These are phyloP conservation scores for Ophiosphaerella narmari DNA, from an alignment of 2,329 filamentous ascomycete species.

Conservation along the genomic window DNA sequence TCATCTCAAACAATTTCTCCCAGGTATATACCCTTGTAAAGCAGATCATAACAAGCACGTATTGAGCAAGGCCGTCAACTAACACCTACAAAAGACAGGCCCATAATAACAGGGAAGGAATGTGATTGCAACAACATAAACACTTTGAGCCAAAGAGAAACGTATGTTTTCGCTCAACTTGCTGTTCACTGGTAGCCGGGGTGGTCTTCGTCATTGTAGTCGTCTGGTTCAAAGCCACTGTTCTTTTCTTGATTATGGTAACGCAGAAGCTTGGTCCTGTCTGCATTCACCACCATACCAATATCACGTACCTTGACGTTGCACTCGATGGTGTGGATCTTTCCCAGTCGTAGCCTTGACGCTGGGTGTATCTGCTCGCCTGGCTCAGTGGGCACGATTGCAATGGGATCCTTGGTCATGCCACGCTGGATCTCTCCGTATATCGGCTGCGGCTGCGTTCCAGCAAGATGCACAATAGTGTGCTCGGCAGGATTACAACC, in stretches of 20 bases:
- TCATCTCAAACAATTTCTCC: too few relatives aligned
- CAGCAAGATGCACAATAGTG: conserved; percentile 39
- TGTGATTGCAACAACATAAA: too few relatives aligned
- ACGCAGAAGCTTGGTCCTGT: conserved; percentile 21
- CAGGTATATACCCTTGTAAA: too few relatives aligned
- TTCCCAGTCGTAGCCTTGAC: conserved; percentile 49
- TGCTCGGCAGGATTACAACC: conserved; percentile 45
- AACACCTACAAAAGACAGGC: too few relatives aligned
- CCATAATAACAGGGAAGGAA: too few relatives aligned
- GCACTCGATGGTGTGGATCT: conserved; percentile 46
- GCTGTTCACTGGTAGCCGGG: not conserved
- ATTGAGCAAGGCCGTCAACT: too few relatives aligned
- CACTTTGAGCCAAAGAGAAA: not conserved
- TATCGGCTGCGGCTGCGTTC: conserved; percentile 8
- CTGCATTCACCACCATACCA: conserved; percentile 35
- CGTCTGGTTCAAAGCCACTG: conserved; percentile 1
- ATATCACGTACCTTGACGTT: conserved; percentile 49
- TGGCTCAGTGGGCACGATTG: conserved; percentile 27
- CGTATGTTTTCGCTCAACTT: not conserved
- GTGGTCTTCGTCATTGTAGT: not conserved
- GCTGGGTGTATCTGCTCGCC: conserved; percentile 35
- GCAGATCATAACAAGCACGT: too few relatives aligned
- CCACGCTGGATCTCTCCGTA: conserved; percentile 35
- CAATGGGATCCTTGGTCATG: conserved; percentile 45
- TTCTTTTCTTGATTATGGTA: conserved; percentile 13